Conservation (phyloP, 2,329 filamentous ascomycete species). For the Fusarium buharicum region DNA sequence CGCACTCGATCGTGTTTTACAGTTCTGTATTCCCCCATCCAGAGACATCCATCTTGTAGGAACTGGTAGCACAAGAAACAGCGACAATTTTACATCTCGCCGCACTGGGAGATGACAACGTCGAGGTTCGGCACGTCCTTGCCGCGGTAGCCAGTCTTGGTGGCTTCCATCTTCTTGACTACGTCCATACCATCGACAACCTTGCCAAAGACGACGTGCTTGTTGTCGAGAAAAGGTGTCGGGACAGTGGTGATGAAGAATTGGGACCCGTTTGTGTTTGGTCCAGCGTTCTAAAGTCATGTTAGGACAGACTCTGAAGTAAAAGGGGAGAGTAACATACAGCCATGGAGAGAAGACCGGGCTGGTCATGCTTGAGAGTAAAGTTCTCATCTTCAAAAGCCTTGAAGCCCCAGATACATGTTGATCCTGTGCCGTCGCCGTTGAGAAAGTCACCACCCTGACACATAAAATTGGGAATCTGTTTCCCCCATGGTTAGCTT, state of each 20-base stretch:
- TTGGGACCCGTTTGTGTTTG: conserved; percentile 92
- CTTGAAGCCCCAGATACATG: conserved; percentile 86
- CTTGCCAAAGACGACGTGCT: conserved; percentile 95
- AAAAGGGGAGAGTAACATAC: conserved; percentile 64
- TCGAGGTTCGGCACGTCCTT: conserved; percentile 88
- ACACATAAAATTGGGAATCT: conserved; percentile 98
- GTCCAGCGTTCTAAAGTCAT: conserved; percentile 78
- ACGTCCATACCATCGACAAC: conserved; percentile 92
- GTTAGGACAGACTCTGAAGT: conserved; percentile 5
- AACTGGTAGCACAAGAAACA: background rate
- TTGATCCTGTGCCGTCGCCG: conserved; percentile 89
- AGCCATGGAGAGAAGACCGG: conserved; percentile 92
- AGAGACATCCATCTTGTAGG: conserved; percentile 4
- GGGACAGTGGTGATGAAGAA: conserved; percentile 96
- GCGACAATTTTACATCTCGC: conserved; percentile 78
- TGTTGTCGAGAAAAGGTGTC: conserved; percentile 88
- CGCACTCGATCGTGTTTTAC: conserved; percentile 8
- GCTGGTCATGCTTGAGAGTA: conserved; percentile 76
- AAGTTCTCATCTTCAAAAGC: conserved; percentile 95
- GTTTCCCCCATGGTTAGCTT: conserved; percentile 12
- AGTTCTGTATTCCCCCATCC: background rate
- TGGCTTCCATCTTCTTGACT: conserved; percentile 91
- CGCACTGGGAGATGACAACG: conserved; percentile 85
- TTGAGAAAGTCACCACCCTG: conserved; percentile 97
- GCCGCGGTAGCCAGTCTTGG: conserved; percentile 77